These are phyloP conservation scores for Chytriomyces confervae DNA, from an alignment of 192 early-diverging fungal species.

Conservation along the genomic window DNA sequence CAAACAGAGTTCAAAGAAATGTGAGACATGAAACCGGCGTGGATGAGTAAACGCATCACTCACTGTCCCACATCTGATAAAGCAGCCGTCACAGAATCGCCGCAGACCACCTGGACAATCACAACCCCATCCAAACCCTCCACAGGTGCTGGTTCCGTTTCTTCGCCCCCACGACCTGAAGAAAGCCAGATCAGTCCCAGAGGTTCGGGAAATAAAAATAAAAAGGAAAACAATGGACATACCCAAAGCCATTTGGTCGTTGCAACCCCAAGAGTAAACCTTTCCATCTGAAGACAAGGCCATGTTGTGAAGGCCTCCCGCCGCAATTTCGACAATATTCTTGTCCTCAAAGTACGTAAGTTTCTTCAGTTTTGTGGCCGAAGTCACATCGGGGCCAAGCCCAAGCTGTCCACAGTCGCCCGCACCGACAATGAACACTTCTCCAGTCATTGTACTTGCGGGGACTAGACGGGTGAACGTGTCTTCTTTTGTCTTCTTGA, in stretches of 20 bases:
- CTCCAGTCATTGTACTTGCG: conserved; percentile 47
- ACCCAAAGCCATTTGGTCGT: conserved; percentile 88
- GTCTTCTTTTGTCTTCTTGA: too few relatives aligned
- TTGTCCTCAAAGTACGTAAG: conserved; percentile 71
- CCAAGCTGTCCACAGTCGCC: conserved; percentile 93
- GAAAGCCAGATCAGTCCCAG: conserved; percentile 26
- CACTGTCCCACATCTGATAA: conserved; percentile 74
- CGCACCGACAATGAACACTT: conserved; percentile 83
- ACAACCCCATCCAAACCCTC: conserved; percentile 75
- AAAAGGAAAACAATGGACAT: conserved; percentile 29
- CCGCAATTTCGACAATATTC: conserved; percentile 76
- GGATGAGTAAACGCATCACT: conserved; percentile 5
- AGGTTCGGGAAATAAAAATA: not conserved
- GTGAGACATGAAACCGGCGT: not conserved
- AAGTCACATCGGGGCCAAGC: conserved; percentile 76
- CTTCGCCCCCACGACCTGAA: conserved; percentile 60
- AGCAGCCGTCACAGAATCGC: conserved; percentile 83
- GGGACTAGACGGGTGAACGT: conserved; percentile 5
- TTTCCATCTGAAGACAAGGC: conserved; percentile 76
- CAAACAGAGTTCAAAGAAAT: not conserved
- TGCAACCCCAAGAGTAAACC: conserved; percentile 96
- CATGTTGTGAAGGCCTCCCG: conserved; percentile 89
- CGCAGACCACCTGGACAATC: conserved; percentile 80
- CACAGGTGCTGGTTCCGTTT: conserved; percentile 70
- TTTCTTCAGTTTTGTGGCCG: conserved; percentile 60